Evolutionary conservation across 2,329 filamentous ascomycete species (phyloP).

Genomic region (Sporothrix phasma): DNA sequence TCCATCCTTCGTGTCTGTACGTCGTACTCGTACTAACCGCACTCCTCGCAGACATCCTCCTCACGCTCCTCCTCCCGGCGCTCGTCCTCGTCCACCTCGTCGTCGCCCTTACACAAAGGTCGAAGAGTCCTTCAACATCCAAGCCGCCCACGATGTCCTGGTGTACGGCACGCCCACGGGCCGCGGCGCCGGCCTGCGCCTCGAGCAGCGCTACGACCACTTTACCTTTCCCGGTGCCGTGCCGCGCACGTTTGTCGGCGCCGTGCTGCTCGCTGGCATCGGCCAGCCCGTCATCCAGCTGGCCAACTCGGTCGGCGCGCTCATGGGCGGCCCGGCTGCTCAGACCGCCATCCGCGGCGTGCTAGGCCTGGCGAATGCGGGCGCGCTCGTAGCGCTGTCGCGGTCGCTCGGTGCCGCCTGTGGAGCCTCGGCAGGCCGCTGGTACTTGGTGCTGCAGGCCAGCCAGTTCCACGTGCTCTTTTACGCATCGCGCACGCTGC

Average conservation of each 20-base stretch:
- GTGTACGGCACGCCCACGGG: slow-evolving; percentile 61
- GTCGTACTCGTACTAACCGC: neutral
- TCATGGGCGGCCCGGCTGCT: slow-evolving; percentile 30
- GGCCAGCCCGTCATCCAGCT: slow-evolving; percentile 52
- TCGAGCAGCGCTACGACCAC: slow-evolving; percentile 71
- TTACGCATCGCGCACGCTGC: slow-evolving; percentile 83
- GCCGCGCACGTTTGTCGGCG: slow-evolving; percentile 79
- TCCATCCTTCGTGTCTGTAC: too few species aligned
- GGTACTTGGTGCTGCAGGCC: slow-evolving; percentile 69
- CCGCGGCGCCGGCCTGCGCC: slow-evolving; percentile 39
- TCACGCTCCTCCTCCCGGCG: slow-evolving; percentile 50
- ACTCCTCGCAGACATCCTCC: slow-evolving; percentile 32
- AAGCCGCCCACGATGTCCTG: slow-evolving; percentile 84
- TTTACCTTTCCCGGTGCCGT: slow-evolving; percentile 84
- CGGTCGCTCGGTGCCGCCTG: slow-evolving; percentile 54
- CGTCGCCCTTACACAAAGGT: slow-evolving; percentile 84
- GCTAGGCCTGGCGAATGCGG: slow-evolving; percentile 67
- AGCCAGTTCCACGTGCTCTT: slow-evolving; percentile 89
- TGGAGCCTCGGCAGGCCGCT: slow-evolving; percentile 58
- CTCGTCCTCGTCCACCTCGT: slow-evolving; percentile 60
- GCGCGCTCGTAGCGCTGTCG: slow-evolving; percentile 56
- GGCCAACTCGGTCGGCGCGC: slow-evolving; percentile 33
- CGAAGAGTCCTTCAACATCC: slow-evolving; percentile 96
- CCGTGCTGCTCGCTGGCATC: slow-evolving; percentile 64
- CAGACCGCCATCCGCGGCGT: slow-evolving; percentile 62